A percentile compares a stretch with the other conserved stretches of the same genome.
These are phyloP conservation scores for Steccherinum ochraceum DNA, from an alignment of 768 basidiomycete genomes.

Conservation along the genomic window DNA sequence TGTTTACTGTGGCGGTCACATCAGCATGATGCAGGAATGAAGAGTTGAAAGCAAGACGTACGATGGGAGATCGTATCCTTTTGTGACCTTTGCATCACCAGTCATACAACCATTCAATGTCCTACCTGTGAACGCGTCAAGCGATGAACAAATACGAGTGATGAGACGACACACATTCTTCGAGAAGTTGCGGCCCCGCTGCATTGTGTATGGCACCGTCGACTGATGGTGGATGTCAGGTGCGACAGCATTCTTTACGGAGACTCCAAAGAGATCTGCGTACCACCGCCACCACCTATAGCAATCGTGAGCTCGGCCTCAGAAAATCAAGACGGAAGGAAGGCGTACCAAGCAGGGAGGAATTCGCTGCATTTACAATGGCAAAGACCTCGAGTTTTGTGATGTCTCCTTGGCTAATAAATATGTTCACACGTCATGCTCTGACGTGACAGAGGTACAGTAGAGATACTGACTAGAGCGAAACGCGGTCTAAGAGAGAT, in stretches of 20 bases:
- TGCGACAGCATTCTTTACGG: background rate
- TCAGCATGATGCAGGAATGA: background rate
- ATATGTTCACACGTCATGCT: background rate
- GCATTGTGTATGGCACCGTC: slow-evolving; percentile 80
- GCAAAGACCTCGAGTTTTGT: slow-evolving; percentile 63
- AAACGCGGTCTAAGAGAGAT: slow-evolving; percentile 48
- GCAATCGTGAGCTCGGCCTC: slow-evolving; percentile 5
- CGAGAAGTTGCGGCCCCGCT: slow-evolving; percentile 56
- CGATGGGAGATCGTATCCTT: slow-evolving; percentile 73
- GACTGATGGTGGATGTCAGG: slow-evolving; percentile 35
- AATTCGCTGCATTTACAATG: slow-evolving; percentile 82
- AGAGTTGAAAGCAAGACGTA: slow-evolving; percentile 30
- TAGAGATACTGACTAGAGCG: slow-evolving; percentile 51
- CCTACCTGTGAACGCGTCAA: slow-evolving; percentile 37
- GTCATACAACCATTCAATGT: slow-evolving; percentile 60
- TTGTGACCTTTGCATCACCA: slow-evolving; percentile 75
- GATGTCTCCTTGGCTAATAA: slow-evolving; percentile 68
- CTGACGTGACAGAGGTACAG: background rate
- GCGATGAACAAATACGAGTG: background rate
- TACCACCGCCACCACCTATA: slow-evolving; percentile 74
- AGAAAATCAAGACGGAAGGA: background rate
- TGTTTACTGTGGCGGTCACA: slow-evolving; percentile 22
- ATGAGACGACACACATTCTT: slow-evolving; percentile 54
- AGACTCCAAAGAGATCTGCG: slow-evolving; percentile 13
- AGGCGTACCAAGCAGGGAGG: slow-evolving; percentile 53